Base-by-base conservation (phyloP, 768 basidiomycete species). In the Melanogaster broomeanus region DNA sequence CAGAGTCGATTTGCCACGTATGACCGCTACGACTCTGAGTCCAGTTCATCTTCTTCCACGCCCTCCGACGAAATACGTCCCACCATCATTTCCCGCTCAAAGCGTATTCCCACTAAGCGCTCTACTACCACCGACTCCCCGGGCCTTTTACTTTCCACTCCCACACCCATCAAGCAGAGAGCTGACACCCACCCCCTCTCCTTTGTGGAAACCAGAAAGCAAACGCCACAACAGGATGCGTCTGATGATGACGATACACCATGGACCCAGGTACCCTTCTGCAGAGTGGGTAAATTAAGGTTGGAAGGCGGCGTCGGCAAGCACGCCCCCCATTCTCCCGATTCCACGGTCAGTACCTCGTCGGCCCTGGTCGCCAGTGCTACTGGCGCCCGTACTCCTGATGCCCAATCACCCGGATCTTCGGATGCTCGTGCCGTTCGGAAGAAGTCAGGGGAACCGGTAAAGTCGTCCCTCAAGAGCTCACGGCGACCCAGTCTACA, bases 401-500 rank as follows among this genome's bases (percentile, higher is more conserved):
- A n/a, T 22, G 44, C 28, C 21, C 46, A 48, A 21, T 19, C 43
- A 2, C 28, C 21, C 25, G 43, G 25, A 4, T 43, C 57, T 13
- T 57, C 34, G 64, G 65, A 39, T 68, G 73, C 53, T 64, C 79
- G 18, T 72, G 76, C 45, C 73, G 74, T 92, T 30, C 84, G 93
- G 53, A 98, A 98, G 71, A 98, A 97, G 72, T 92, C 91, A 13
- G 95, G 96, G 33, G 90, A 97, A 71, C 84, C 90, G 5, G 83
- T 98, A 63, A 94, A 93, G 69, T 85, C 93, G 3, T 93, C 94
- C 3, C 79, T 98, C 58, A 98, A 97, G 73, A 75, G 81, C 12
- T 77, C 84, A 22, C 76, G 79, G 50, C 78, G 85, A 45, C 66
- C 78, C 47, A 74, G 72, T 42, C 68, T 87, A 13, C 75, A 80